Conservation (phyloP, 768 basidiomycete species). For the Leccinellum luteum region DNA sequence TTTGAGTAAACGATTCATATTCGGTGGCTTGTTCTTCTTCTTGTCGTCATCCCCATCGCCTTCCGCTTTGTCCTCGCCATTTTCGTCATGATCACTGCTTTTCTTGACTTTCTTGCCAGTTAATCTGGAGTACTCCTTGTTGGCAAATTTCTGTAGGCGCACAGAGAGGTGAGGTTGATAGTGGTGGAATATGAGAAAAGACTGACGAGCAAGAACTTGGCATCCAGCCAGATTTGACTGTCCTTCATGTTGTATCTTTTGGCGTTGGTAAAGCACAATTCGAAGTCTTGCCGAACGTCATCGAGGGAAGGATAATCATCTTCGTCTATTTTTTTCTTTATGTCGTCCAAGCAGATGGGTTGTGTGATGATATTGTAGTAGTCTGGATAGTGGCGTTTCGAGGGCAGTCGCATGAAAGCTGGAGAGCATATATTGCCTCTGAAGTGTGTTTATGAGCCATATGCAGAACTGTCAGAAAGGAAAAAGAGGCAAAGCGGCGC, state of each 20-base stretch:
- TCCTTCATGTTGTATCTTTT: conserved; percentile 81
- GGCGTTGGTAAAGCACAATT: conserved; percentile 77
- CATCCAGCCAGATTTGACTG: conserved; percentile 76
- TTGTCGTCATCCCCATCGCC: conserved; percentile 47
- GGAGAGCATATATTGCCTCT: conserved; percentile 64
- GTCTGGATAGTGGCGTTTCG: conserved; percentile 76
- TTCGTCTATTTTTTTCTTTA: conserved; percentile 73
- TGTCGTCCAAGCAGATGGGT: conserved; percentile 87
- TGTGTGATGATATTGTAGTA: conserved; percentile 79
- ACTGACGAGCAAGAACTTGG: conserved; percentile 77
- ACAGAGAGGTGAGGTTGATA: not conserved
- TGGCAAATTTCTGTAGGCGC: conserved; percentile 43
- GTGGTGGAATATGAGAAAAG: not conserved
- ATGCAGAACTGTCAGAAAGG: conserved; percentile 39
- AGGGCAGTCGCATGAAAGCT: conserved; percentile 68
- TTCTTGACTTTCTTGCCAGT: conserved; percentile 42
- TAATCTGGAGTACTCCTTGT: conserved; percentile 45
- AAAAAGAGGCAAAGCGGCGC: conserved; percentile 40
- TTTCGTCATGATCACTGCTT: conserved; percentile 37
- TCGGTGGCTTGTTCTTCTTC: conserved; percentile 54
- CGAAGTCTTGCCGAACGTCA: conserved; percentile 67
- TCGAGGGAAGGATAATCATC: conserved; percentile 60
- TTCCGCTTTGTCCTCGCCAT: conserved; percentile 39
- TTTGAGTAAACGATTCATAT: conserved; percentile 65
- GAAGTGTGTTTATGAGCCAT: conserved; percentile 28